Base-by-base conservation (phyloP, 306 rosid species). In the Acacia crassicarpa region DNA sequence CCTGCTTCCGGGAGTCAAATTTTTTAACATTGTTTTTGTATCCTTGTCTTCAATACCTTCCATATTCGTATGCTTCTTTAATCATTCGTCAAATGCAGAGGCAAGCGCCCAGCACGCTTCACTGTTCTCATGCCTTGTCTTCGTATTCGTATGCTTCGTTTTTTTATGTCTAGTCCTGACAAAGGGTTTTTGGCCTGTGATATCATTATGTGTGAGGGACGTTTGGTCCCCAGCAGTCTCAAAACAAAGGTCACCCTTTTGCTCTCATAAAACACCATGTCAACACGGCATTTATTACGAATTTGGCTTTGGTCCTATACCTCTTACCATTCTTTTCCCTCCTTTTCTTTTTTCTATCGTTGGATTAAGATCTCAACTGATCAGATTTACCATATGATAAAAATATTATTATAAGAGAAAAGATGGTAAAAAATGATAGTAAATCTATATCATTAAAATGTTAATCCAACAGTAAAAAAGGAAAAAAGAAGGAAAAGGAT, bases 11-110 rank as follows among this genome's bases (percentile, higher is more conserved):
- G 19, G 76, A 75, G 51, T 75, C 80, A 69, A 75, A 75, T 75
- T 79, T 63, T 75, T 79, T 63, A 67, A 58, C 48, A 40, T 45
- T 62, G 82, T 69, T 67, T 67, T 9, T 83, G 46, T 22, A 43
- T 43, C 6, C 35, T 73, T 56, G 51, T 69, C 81, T 68, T 74
- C 25, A 67, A 48, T 46, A 27, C 20, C 25, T 23, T 44, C 27
- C 25, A 43, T 38, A 63, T 9, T 41, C 30, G 25, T 40, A 40
- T 43, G 30, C 27, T 9, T 22, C 65, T 58, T 20, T 67, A 10
- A 38, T 38, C n/a, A 67, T 67, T 67, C 38, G 46, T 38, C 48
- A 19, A 49, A 49, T 20, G 67, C 38, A 73, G 63, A 73, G 63
- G 83, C 14, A 73, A 48, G 80, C 41, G n/a, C 41, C 40, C 11